These are phyloP conservation scores for Martensiomyces pterosporus DNA, from an alignment of 192 early-diverging fungal species.

Conservation along the genomic window DNA sequence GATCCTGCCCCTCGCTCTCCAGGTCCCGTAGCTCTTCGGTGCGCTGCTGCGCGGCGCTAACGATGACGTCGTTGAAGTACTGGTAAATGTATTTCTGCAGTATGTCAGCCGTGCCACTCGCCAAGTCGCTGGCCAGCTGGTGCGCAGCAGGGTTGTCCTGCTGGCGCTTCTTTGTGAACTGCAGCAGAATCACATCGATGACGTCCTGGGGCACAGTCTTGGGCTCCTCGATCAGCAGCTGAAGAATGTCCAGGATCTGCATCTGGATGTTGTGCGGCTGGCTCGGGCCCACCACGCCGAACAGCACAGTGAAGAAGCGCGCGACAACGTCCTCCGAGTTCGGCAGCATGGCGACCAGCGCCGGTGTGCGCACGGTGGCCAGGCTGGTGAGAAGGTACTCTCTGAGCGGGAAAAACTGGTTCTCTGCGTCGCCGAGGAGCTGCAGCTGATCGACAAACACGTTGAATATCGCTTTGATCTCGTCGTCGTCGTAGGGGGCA, in stretches of 20 bases:
- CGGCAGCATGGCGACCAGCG: constrained; percentile 73
- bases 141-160: constrained; percentile 62
- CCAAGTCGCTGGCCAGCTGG: constrained; percentile 79
- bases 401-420: constrained; percentile 66
- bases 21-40: constrained; percentile 13
- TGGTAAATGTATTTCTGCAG: constrained; percentile 91
- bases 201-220: constrained; percentile 69
- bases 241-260: constrained; percentile 75
- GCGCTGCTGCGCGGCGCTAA: constrained; percentile 52
- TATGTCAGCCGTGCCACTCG: constrained; percentile 64
- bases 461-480: constrained; percentile 74
- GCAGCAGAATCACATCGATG: constrained; percentile 75
- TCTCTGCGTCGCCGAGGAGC: constrained; percentile 53
- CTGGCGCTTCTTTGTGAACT: constrained; percentile 71
- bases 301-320: constrained; percentile 67
- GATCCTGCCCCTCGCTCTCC: constrained; percentile 9
- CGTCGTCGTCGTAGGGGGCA: constrained; percentile 75
- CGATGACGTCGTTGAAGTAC: constrained; percentile 85
- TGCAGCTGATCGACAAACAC: constrained; percentile 78
- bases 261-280: constrained; percentile 74
- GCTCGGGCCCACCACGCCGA: constrained; percentile 63
- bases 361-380: constrained; percentile 75
- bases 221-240: constrained; percentile 77
- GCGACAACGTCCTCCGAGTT: constrained; percentile 72
- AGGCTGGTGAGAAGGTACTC: constrained; percentile 89